Base-by-base conservation (phyloP, 129 eudicot genomes). In the Flaveria bidentis region DNA sequence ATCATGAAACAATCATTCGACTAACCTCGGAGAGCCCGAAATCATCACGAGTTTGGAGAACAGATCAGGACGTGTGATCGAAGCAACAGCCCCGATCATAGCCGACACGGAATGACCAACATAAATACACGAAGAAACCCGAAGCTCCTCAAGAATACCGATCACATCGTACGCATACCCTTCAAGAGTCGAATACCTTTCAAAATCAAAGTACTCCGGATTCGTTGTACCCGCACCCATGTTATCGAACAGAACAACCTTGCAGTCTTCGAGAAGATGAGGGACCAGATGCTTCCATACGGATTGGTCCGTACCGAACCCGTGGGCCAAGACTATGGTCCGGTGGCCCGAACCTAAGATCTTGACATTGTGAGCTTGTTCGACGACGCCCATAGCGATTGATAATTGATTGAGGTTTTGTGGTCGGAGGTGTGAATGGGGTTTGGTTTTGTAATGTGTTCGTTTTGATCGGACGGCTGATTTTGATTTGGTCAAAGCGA, bases 271-370 rank as follows among this genome's bases (percentile, higher is more conserved):
- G 20, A 88, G 79, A 6, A 91, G 83, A 64, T 94, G 96, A 9
- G 97, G 97, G 0, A 94, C 90, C n/a, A 91, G 78, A 78, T 94
- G 96, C 56, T 91, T 94, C 98, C 98, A 94, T 14, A 94, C 97
- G 1, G 98, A 94, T 53, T 94, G 98, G 80, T 94, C 98, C 6
- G 98, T 88, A 7, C 98, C 98, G 60, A 94, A 94, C 2, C 98
- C 98, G 64, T 94, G 98, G 12, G 86, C 97, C 55, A 94, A 64
- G 14, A 94, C 87, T 11, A 94, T 85, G 7, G 87, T 85, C 57
- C 71, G 80, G 28, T 50, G 39, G 1, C 97, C 93, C n/a, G 91
- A 81, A 1, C 98, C 98, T 25, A 91, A 1, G 17, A 94, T 51
- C 74, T 92, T 86, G 0, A 87, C 93, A 85, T 94, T 93, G 85